Evolutionary conservation across 164 flowering plant species (phyloP), one percentile per base, ranked within the genome.

Genomic region (Umbellularia californica): DNA sequence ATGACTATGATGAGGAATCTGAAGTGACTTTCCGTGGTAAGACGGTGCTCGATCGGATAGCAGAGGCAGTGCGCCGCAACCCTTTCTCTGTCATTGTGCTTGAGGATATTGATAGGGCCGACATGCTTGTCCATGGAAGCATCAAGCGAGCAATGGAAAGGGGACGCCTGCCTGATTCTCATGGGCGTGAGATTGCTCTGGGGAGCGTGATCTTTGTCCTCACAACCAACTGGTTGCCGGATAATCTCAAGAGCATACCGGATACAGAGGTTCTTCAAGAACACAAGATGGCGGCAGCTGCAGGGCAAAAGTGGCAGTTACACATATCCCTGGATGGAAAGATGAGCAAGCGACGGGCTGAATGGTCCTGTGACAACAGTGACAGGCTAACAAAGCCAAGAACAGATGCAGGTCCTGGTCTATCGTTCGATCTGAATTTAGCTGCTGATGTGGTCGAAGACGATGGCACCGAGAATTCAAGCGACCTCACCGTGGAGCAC

Each of bases 111-210:
- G 95, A 92, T 76, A 93, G 83, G 69, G 95, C 95, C 1, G 94
- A 92, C 81, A 70, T 83, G 82, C 77, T 93, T 3, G 76, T 91
- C 68, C 88, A 88, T 20, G 90, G 92, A 51, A 89, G 85, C 82
- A 84, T 95, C 50, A 90, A 88, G 76, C 85, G 89, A 5, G 98
- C 99, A 19, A 88, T 93, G 80, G 98, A 93, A 75, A 87, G 86
- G 69, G 98, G 98, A 0, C 81, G 97, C 35, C 79, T 95, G 25
- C 72, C 86, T n/a, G 98, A 95, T 80, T 90, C 98, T 24, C 90
- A 90, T 64, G 97, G 98, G 58, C 93, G 99, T 23, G 99, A 95
- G 75, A 80, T 92, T 72, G 86, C 89, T 41, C 88, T 95, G 50
- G 95, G 91, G 14, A 93, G 86, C 73, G 87, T 88, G 15, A 85